Evolutionary conservation across 2,329 filamentous ascomycete genomes (phyloP).

Genomic region (Sarocladium oryzae): DNA sequence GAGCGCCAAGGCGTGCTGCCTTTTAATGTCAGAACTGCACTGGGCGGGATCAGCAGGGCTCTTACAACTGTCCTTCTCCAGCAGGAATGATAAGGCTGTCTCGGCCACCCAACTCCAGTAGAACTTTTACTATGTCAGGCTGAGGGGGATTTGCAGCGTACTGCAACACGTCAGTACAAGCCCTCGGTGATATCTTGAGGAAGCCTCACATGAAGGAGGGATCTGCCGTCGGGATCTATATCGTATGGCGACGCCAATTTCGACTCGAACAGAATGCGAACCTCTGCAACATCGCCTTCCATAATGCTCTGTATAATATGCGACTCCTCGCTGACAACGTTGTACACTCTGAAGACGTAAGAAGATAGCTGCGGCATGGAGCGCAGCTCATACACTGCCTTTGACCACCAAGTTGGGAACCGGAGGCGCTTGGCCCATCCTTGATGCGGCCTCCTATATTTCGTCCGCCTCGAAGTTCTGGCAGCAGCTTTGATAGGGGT

Average conservation of each 20-base stretch:
- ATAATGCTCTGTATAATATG: background rate
- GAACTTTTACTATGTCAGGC: background rate
- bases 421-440: background rate
- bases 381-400: background rate
- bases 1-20: background rate
- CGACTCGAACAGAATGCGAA: background rate
- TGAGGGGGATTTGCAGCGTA: background rate
- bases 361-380: background rate
- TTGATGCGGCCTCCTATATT: background rate
- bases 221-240: background rate
- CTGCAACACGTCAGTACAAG: background rate
- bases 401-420: background rate
- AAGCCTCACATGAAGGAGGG: background rate
- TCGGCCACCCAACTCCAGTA: background rate
- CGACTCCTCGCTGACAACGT: background rate
- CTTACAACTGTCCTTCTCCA: too few species aligned
- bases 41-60: too few species aligned
- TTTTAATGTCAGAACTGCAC: too few species aligned
- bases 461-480: background rate
- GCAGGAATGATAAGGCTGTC: too few species aligned
- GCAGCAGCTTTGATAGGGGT: background rate
- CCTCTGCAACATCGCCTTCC: background rate
- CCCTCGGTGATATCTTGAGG: background rate
- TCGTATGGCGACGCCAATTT: background rate
- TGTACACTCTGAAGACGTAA: background rate